These are phyloP conservation scores for Coniferiporia sulphurascens DNA, from an alignment of 1,284 basidiomycete genomes.

Conservation along the genomic window DNA sequence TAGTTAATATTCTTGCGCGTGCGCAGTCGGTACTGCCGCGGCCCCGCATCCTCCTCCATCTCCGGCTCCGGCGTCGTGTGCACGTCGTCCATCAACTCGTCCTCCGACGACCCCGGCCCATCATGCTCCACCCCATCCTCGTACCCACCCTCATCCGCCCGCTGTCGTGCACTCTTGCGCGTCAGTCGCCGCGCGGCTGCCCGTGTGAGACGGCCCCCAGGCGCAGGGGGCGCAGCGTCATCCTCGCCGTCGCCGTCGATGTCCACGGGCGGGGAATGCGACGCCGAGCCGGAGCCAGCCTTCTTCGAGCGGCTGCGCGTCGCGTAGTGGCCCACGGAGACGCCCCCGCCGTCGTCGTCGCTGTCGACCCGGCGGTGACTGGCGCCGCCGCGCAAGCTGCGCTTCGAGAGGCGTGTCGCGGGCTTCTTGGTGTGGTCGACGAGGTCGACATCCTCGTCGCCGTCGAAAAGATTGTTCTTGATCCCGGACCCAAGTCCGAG, in stretches of 20 bases:
- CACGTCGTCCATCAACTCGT: conserved; percentile 17
- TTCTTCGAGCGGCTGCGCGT: conserved; percentile 16
- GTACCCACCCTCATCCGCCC: conserved; percentile 26
- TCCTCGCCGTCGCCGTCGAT: not conserved
- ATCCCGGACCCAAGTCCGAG: no score
- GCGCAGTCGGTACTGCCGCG: conserved; percentile 57
- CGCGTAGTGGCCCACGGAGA: not conserved
- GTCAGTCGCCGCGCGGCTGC: not conserved
- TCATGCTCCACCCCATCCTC: conserved; percentile 9
- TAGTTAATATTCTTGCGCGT: conserved; percentile 65
- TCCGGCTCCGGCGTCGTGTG: conserved; percentile 17
- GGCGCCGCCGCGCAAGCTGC: not conserved
- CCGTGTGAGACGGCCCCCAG: conserved; percentile 5
- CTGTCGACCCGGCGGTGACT: conserved; percentile 9
- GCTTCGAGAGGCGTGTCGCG: not conserved
- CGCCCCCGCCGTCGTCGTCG: conserved; percentile 19
- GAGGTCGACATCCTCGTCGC: conserved; percentile 28
- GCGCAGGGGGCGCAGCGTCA: not conserved
- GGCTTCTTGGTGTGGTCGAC: conserved; percentile 9
- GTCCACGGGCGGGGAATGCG: not conserved
- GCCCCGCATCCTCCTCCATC: conserved; percentile 15
- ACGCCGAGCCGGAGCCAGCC: not conserved
- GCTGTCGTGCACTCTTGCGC: conserved; percentile 17
- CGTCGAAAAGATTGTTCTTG: conserved; percentile 9
- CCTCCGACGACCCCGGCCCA: conserved; percentile 22